These are phyloP conservation scores for Brasenia schreberi DNA, from an alignment of 164 flowering plant species.

Conservation along the genomic window DNA sequence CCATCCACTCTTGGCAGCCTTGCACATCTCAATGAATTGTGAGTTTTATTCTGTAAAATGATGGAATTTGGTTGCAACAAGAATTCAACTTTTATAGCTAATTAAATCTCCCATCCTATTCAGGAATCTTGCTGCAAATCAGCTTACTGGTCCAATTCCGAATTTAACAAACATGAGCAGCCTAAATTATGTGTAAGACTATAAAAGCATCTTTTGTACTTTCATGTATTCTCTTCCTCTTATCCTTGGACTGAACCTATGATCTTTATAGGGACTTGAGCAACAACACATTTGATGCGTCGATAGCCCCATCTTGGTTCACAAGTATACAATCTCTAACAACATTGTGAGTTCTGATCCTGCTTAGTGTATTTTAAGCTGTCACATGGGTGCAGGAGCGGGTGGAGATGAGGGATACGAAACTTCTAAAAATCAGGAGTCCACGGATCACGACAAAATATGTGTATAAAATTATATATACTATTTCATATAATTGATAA, in stretches of 20 bases:
- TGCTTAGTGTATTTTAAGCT: background rate
- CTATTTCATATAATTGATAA: no score
- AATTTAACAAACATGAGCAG: slow-evolving; percentile 46
- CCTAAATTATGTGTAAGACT: slow-evolving; percentile 72
- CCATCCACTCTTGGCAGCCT: slow-evolving; percentile 60
- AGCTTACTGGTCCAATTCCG: slow-evolving; percentile 50
- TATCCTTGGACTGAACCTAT: background rate
- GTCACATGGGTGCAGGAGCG: no score
- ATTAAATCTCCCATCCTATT: slow-evolving; percentile 3
- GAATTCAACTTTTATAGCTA: background rate
- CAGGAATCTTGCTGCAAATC: slow-evolving; percentile 73
- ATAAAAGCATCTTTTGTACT: background rate
- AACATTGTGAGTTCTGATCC: slow-evolving; percentile 50
- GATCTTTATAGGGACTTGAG: slow-evolving; percentile 58
- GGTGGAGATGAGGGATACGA: no score
- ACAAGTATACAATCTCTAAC: slow-evolving; percentile 63
- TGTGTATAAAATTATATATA: no score
- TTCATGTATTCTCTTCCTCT: background rate
- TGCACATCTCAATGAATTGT: slow-evolving; percentile 52
- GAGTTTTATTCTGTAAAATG: slow-evolving; percentile 15
- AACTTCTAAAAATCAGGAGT: no score
- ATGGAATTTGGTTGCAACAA: background rate
- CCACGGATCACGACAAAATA: no score
- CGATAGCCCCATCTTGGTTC: slow-evolving; percentile 80
- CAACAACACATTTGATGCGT: slow-evolving; percentile 54